phyloP scores from a whole-genome alignment of 305 asterid genomes.

The Solanum chacoense region DNA sequence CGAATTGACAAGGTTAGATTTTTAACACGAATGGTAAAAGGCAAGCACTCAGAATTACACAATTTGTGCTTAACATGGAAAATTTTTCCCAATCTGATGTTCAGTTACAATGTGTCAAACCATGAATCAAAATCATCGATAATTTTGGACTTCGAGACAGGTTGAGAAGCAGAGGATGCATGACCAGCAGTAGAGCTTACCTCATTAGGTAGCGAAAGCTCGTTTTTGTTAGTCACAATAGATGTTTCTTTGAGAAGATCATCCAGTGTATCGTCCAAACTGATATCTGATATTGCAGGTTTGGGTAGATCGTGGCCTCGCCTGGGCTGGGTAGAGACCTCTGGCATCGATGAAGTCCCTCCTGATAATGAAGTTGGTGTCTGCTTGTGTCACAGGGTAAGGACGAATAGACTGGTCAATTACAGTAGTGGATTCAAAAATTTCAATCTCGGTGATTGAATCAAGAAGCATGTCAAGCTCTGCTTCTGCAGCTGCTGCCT shows the following conservation, averaged over 20 bases:
- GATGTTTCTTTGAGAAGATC: conserved; percentile 50
- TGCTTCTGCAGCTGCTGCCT: conserved; percentile 43
- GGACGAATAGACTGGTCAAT: not conserved
- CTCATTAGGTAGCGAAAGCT: conserved; percentile 3
- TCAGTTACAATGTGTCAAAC: conserved; percentile 44
- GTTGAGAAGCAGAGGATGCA: conserved; percentile 11
- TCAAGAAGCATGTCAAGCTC: conserved; percentile 85
- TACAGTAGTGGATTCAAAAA: conserved; percentile 16
- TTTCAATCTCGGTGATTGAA: conserved; percentile 35
- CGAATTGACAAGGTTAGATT: too few species aligned
- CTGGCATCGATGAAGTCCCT: too few species aligned
- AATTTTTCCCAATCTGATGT: not conserved
- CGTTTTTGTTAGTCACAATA: conserved; percentile 2
- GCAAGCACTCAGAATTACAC: not conserved
- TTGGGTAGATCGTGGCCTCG: conserved; percentile 8
- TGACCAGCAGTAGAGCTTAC: conserved; percentile 6
- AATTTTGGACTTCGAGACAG: conserved; percentile 34
- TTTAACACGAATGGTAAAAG: not conserved
- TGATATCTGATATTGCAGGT: not conserved
- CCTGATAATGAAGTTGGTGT: conserved; percentile 1
- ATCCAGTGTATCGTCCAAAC: conserved; percentile 44
- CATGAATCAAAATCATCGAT: conserved; percentile 74
- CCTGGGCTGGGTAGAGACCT: conserved; percentile 2
- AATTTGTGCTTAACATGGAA: not conserved
- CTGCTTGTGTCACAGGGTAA: not conserved